Base-by-base conservation (phyloP, 192 early-diverging fungal species). In the Coemansia sp. region DNA sequence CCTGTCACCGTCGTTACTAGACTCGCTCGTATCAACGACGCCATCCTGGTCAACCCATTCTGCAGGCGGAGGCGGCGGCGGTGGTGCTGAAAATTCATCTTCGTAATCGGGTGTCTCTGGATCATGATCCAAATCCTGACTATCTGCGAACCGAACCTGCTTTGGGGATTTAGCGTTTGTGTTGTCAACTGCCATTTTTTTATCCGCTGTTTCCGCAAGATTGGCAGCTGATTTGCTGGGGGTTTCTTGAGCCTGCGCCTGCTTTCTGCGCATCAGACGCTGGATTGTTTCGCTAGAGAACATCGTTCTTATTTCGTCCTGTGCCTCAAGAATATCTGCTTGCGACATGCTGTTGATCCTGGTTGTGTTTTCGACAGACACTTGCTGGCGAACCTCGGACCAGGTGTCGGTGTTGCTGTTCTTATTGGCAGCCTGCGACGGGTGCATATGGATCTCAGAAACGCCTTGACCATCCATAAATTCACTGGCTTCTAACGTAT, bases 261-360 rank as follows among this genome's bases (percentile, higher is more conserved):
- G 63, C 51, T 67, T 72, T 30, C 80, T 65, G 20, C 72, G 75
- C 71, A 82, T 66, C 0, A 96, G 69, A 57, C 88, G 85, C 66
- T 88, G 74, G 32, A 96, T 76, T 1, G 89, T 71, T 12, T 83
- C 85, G 11, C 86, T 85, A 57, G 88, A 86, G 25, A 96, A 61
- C 31, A 84, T 84, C 0, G 73, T 69, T 54, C 85, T 65, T 22
- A 97, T 85, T 56, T 93, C 89, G 16, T 72, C 78, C 7, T 86
- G 84, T 7, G 91, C 90, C 57, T 88, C 85, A 3, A 82, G 60
- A 25, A 94, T 90, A 40, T 96, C 92, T 7, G 81, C 72, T 28
- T 75, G 81, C 1, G 90, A 76, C 95, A 97, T 96, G 48, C 64
- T 89, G 86, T 57, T 88, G 74, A 58, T 83, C 67, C 68, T 89